Base-by-base conservation (phyloP, 345 rosid species). In the Nephelium lappaceum region DNA sequence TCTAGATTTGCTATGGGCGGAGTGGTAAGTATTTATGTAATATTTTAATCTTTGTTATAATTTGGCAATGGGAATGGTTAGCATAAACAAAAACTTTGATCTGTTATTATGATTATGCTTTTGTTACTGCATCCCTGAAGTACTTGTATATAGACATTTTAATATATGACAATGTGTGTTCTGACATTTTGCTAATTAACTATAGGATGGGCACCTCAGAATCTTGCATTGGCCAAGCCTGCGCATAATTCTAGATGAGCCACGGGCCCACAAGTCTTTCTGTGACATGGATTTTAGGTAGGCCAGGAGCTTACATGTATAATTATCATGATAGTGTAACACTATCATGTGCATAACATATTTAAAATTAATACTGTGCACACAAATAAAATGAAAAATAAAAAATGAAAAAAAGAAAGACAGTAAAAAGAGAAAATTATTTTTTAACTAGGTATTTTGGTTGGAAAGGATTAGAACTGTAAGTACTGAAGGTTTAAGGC, bases 281-380 rank as follows among this genome's bases (percentile, higher is more conserved):
- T 71, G 85, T 67, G 99, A 93, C 81, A 88, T 95, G 92, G 99
- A 93, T 82, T 91, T 93, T 69, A 93, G 98, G 98, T 93, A 78
- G 73, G 69, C 42, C 63, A 70, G 2, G 3, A 49, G 15, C 65
- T 65, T 57, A 72, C 76, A 57, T 49, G 63, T 65, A 8, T 75
- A 39, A 25, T 18, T 53, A 42, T 39, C 39, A 42, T 27, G 43
- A 60, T 60, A 60, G 58, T 57, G 63, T 62, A 8, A 72, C 41
- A 25, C 21, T 41, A 60, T 39, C 39, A 63, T 41, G 45, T 21
- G 16, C 61, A 57, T 73, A 51, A 24, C 38, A 21, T 24, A 0
- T 27, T 27, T 14, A 51, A 11, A 3, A 8, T 27, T 38, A 31
- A 12, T 69, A 15, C 12, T 27, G 27, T 57, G 19, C 1, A 16